Conservation (phyloP, 2,329 filamentous ascomycete genomes). For the Fusarium globosum region DNA sequence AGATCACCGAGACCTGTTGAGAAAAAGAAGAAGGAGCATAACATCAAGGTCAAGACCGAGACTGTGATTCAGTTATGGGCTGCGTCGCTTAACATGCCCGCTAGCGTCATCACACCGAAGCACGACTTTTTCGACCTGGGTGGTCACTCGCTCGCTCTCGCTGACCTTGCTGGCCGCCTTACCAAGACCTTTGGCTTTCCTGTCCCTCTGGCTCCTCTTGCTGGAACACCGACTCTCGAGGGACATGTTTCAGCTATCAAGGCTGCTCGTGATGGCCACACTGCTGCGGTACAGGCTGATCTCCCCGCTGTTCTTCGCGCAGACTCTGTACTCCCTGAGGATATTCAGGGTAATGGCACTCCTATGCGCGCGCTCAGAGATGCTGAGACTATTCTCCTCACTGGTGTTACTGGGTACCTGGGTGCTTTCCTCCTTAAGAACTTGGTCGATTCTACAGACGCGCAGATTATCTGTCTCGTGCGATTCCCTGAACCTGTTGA, state of each 20-base stretch:
- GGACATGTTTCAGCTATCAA: conserved; percentile 79
- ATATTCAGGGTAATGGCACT: conserved; percentile 69
- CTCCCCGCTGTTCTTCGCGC: conserved; percentile 75
- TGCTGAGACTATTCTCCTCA: conserved; percentile 76
- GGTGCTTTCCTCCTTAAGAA: conserved; percentile 79
- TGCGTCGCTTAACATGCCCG: conserved; percentile 72
- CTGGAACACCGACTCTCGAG: conserved; percentile 76
- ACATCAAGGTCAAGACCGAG: conserved; percentile 73
- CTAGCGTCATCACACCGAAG: conserved; percentile 71
- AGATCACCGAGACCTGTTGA: conserved; percentile 54
- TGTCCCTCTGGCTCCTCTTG: conserved; percentile 76
- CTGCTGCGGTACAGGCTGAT: conserved; percentile 79
- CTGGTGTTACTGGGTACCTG: conserved; percentile 80
- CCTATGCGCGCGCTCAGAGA: conserved; percentile 70
- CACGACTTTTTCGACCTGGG: conserved; percentile 86
- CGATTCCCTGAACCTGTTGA: conserved; percentile 75
- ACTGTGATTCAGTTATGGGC: conserved; percentile 80
- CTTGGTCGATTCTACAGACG: conserved; percentile 74
- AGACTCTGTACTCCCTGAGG: conserved; percentile 74
- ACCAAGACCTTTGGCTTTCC: conserved; percentile 78
- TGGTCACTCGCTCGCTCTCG: conserved; percentile 81
- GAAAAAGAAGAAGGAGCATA: conserved; percentile 60
- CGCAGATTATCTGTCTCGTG: conserved; percentile 77
- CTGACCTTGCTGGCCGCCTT: conserved; percentile 77
- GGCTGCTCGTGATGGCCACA: conserved; percentile 76